Evolutionary conservation across 768 basidiomycete genomes (phyloP).

Genomic region (Suillus subaureus): DNA sequence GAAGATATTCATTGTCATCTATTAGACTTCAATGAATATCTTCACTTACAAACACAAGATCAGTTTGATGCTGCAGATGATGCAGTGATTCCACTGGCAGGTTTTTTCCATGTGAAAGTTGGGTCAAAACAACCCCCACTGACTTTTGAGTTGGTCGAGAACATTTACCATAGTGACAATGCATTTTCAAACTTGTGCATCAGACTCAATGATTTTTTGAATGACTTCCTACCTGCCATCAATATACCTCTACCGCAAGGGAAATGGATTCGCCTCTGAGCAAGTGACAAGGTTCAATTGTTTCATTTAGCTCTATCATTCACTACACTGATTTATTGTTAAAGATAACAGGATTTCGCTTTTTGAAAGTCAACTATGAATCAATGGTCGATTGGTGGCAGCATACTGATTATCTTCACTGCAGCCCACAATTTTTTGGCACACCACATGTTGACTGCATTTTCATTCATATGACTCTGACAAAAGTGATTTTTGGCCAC

Average conservation of each 20-base stretch:
- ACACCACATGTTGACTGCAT: constrained; percentile 31
- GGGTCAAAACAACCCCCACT: constrained; percentile 3
- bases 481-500: constrained; percentile 20
- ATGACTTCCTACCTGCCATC: not conserved
- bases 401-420: constrained; percentile 29
- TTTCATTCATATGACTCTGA: constrained; percentile 22
- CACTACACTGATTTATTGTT: not conserved
- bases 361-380: constrained; percentile 29
- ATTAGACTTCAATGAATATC: not conserved
- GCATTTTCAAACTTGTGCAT: too few species aligned
- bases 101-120: constrained; percentile 8
- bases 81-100: not conserved
- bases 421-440: constrained; percentile 32
- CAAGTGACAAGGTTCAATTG: constrained; percentile 5
- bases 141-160: not conserved
- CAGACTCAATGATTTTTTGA: not conserved
- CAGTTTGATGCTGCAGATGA: not conserved
- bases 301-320: not conserved
- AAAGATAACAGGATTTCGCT: constrained; percentile 29
- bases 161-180: too few species aligned
- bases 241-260: constrained; percentile 1
- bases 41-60: not conserved
- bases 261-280: not conserved
- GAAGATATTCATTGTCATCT: not conserved
- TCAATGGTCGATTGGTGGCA: constrained; percentile 31